These are phyloP conservation scores for Moricandia arvensis DNA, from an alignment of 345 rosid species.

Conservation along the genomic window DNA sequence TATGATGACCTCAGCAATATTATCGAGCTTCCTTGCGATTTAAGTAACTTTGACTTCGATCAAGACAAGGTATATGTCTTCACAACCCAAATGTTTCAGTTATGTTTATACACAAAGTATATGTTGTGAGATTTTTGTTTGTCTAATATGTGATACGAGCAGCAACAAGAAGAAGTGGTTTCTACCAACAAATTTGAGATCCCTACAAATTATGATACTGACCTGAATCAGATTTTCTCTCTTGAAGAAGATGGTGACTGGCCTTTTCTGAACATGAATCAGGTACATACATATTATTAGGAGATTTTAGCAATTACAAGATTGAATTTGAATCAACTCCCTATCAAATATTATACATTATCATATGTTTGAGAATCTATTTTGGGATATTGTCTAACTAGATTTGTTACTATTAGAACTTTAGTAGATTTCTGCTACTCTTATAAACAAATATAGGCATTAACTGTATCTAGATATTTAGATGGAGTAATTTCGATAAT, in stretches of 20 bases:
- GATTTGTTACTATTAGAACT: neutral
- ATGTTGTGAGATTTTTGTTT: neutral
- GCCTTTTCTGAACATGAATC: constrained; percentile 8
- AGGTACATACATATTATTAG: constrained; percentile 15
- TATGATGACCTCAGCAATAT: neutral
- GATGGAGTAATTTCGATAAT: neutral
- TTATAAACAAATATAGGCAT: neutral
- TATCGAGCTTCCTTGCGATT: constrained; percentile 9
- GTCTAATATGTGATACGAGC: neutral
- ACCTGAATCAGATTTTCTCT: constrained; percentile 11
- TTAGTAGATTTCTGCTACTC: neutral
- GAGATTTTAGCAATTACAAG: neutral
- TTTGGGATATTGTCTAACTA: neutral
- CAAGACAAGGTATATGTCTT: constrained; percentile 21
- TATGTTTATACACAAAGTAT: neutral
- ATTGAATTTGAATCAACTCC: neutral
- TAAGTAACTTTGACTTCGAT: constrained; percentile 7
- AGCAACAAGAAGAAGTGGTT: constrained; percentile 20
- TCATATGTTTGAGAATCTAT: neutral
- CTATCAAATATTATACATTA: neutral
- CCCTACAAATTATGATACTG: constrained; percentile 1
- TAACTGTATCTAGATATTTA: neutral
- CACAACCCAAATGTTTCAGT: neutral
- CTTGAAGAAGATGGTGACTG: constrained; percentile 4
- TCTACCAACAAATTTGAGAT: constrained; percentile 8